Percentiles rank a stretch among this genome's conserved stretches.
phyloP scores from a whole-genome alignment of 176 grass and related monocot species.

The Aegilops sharonensis region DNA sequence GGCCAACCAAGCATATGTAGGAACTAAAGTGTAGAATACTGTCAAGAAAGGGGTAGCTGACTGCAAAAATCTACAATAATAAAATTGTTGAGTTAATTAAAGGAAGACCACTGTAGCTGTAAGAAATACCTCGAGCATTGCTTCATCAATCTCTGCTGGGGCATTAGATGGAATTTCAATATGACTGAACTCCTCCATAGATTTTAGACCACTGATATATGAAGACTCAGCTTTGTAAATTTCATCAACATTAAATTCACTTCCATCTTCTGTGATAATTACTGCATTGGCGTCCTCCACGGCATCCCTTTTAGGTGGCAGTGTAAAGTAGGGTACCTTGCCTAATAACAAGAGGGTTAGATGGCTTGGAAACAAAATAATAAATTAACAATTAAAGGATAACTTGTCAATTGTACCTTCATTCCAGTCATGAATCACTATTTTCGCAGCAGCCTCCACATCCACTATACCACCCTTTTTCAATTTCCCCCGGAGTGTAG shows the following conservation, averaged over 20 bases:
- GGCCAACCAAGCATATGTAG: background rate
- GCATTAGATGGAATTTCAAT: slow-evolving; percentile 75
- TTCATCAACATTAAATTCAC: slow-evolving; percentile 83
- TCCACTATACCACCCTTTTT: slow-evolving; percentile 98
- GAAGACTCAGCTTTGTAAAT: slow-evolving; percentile 80
- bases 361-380: background rate
- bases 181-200: slow-evolving; percentile 75
- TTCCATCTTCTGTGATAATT: slow-evolving; percentile 69
- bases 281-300: slow-evolving; percentile 45
- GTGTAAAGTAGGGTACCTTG: slow-evolving; percentile 92
- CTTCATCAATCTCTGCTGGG: slow-evolving; percentile 66
- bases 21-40: background rate
- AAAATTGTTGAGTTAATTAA: background rate
- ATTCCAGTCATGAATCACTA: slow-evolving; percentile 98
- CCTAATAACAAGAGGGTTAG: slow-evolving; percentile 45
- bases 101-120: background rate
- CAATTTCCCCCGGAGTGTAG: slow-evolving; percentile 69
- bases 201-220: slow-evolving; percentile 71
- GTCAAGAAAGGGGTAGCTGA: background rate
- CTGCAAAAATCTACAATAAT: background rate
- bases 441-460: slow-evolving; percentile 81
- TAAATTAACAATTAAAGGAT: background rate
- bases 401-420: slow-evolving; percentile 53
- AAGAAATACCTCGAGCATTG: slow-evolving; percentile 59
- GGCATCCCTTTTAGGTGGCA: slow-evolving; percentile 64